Evolutionary conservation across 495 filamentous ascomycete genomes (phyloP).

Genomic region (Durotheca rogersii): DNA sequence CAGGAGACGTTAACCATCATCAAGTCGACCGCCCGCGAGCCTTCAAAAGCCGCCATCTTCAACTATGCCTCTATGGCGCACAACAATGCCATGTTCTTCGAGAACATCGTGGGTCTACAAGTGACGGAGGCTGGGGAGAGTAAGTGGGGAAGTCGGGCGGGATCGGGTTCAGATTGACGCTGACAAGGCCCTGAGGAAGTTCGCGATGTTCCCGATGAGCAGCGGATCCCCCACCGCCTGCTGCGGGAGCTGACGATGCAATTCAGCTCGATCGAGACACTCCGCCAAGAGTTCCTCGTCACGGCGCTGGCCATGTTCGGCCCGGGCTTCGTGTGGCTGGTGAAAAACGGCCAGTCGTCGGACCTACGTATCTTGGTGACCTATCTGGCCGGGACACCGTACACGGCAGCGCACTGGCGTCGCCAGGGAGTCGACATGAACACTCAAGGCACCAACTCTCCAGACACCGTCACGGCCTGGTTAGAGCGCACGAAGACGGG

Average conservation of each 20-base stretch:
- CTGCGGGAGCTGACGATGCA: constrained; percentile 52
- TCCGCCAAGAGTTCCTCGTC: constrained; percentile 73
- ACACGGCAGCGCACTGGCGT: constrained; percentile 79
- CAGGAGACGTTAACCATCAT: constrained; percentile 64
- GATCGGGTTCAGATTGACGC: neutral
- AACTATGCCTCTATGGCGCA: constrained; percentile 94
- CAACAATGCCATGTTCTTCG: constrained; percentile 98
- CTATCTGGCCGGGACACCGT: constrained; percentile 88
- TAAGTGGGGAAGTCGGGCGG: neutral
- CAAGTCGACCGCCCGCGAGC: constrained; percentile 74
- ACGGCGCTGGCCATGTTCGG: constrained; percentile 94
- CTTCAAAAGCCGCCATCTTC: constrained; percentile 74
- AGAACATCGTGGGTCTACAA: constrained; percentile 53
- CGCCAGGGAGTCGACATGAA: constrained; percentile 79
- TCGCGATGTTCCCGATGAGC: constrained; percentile 4
- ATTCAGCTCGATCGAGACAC: constrained; percentile 79
- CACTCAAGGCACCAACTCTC: constrained; percentile 48
- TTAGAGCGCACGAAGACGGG: constrained; percentile 42
- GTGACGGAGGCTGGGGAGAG: neutral
- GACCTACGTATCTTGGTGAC: constrained; percentile 77
- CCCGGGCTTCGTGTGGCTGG: constrained; percentile 94
- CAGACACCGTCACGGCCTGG: constrained; percentile 11
- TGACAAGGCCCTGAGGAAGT: constrained; percentile 4
- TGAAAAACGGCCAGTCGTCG: constrained; percentile 48
- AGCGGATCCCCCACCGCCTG: constrained; percentile 37